phyloP scores from a whole-genome alignment of 495 filamentous ascomycete genomes.

The Ramalina intermedia region DNA sequence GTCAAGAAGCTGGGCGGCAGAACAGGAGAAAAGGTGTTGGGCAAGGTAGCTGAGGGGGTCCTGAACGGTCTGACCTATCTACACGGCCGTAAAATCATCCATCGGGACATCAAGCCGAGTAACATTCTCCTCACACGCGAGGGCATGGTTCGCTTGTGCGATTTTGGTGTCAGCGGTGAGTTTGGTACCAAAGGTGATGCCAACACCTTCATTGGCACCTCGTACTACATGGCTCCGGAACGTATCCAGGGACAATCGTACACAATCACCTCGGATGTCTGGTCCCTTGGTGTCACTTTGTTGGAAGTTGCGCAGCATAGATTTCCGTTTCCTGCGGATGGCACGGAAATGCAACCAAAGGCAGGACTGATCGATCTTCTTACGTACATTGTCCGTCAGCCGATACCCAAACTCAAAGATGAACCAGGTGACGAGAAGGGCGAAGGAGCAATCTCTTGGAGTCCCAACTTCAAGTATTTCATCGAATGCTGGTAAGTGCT shows the following conservation, averaged over 20 bases:
- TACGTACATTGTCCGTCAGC: slow-evolving; percentile 92
- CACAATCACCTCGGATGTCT: slow-evolving; percentile 96
- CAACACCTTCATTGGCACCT: slow-evolving; percentile 97
- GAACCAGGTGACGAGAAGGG: slow-evolving; percentile 44
- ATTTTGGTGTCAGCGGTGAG: slow-evolving; percentile 94
- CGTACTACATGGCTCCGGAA: slow-evolving; percentile 98
- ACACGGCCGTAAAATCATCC: slow-evolving; percentile 93
- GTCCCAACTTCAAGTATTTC: slow-evolving; percentile 94
- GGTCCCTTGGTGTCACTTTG: slow-evolving; percentile 89
- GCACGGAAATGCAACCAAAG: slow-evolving; percentile 76
- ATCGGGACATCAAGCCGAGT: slow-evolving; percentile 96
- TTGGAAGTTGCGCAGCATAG: slow-evolving; percentile 95
- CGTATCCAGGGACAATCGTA: slow-evolving; percentile 94
- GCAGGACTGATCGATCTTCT: slow-evolving; percentile 88
- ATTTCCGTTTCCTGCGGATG: slow-evolving; percentile 94
- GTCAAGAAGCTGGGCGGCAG: slow-evolving; percentile 88
- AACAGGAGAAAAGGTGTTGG: slow-evolving; percentile 95
- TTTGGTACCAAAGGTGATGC: slow-evolving; percentile 97
- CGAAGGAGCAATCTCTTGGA: slow-evolving; percentile 69
- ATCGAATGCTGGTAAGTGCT: slow-evolving; percentile 92
- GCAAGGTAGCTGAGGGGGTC: slow-evolving; percentile 92
- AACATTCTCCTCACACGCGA: slow-evolving; percentile 90
- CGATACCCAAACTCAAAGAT: slow-evolving; percentile 91
- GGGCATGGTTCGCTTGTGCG: slow-evolving; percentile 92
- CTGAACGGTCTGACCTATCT: slow-evolving; percentile 90